Evolutionary conservation across 2,329 filamentous ascomycete species (phyloP), one percentile per base, ranked within the genome.

Genomic region (Microsporum audouinii): DNA sequence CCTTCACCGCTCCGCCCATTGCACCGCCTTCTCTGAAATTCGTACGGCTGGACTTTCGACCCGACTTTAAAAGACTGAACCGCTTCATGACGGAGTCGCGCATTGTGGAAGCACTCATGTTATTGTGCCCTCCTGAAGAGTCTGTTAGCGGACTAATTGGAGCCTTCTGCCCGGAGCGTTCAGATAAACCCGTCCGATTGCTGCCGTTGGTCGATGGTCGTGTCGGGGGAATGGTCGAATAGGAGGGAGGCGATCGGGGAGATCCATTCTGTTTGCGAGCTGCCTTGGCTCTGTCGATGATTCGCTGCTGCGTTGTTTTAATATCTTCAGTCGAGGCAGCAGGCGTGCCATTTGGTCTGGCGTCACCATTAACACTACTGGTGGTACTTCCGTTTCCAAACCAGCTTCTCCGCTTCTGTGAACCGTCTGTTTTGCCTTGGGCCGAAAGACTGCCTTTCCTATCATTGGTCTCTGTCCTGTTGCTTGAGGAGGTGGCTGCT

Each of bases 51-150:
- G 77, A 77, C 76, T 88, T 89, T 71, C 85, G 86, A 34, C 87
- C 86, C 58, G 91, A 79, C 71, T 87, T 88, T 69, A 95, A 78
- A 68, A 91, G 78, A 71, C 88, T 94, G 66, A 95, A 79, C 69
- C 90, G 78, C 76, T 90, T 92, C 75, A 86, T 84, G 66, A 95
- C 82, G 62, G 85, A 87, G 39, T 82, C 83, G 59, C 82, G 82
- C 68, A 72, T 70, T 29, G 69, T 71, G 41, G 67, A 63, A 27
- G 65, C 62, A 56, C 61, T 66, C 10, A 59, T 65, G 43, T 47
- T 47, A 45, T 29, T 49, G 29, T 33, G 45, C 38, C 33, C 57
- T 41, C 49, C 53, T 31, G 57, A 29, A 7, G 45, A 36, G 10
- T 62, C 61, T 31, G 47, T 58, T 36, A 31, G 10, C 23, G 61